A percentile compares a stretch with the other conserved stretches of the same genome.
phyloP scores from a whole-genome alignment of 345 rosid species.

The Eucalyptus curtisii region DNA sequence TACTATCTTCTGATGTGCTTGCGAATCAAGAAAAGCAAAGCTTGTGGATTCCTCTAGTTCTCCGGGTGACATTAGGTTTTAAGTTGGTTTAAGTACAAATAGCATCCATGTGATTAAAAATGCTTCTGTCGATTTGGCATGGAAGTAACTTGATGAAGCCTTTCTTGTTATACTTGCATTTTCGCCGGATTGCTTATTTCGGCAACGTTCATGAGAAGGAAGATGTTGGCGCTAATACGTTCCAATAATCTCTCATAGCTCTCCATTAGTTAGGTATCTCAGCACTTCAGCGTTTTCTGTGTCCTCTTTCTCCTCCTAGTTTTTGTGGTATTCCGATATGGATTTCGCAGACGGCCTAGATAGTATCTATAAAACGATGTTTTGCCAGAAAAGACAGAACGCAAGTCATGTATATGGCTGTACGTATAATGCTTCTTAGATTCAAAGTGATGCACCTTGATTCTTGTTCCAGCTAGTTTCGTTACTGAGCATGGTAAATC shows the following conservation, averaged over 20 bases:
- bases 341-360: not conserved
- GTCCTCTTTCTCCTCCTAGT: not conserved
- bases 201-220: not conserved
- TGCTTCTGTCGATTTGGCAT: not conserved
- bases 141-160: not conserved
- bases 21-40: not conserved
- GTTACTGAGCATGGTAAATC: not conserved
- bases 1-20: not conserved
- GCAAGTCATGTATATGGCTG: not conserved
- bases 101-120: not conserved
- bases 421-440: not conserved
- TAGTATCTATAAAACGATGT: too few species aligned
- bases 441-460: not conserved
- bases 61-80: not conserved
- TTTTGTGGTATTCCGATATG: not conserved
- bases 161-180: not conserved
- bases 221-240: not conserved
- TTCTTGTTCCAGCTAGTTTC: not conserved
- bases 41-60: not conserved
- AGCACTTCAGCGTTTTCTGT: not conserved
- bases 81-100: not conserved
- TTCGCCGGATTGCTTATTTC: not conserved
- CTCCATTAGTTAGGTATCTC: not conserved
- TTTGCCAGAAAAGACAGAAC: not conserved
- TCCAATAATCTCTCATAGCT: not conserved